Evolutionary conservation across 1,139 yeast genomes (phyloP), one percentile per base, ranked within the genome.

Genomic region (Kurtzmaniella quercitrusa): DNA sequence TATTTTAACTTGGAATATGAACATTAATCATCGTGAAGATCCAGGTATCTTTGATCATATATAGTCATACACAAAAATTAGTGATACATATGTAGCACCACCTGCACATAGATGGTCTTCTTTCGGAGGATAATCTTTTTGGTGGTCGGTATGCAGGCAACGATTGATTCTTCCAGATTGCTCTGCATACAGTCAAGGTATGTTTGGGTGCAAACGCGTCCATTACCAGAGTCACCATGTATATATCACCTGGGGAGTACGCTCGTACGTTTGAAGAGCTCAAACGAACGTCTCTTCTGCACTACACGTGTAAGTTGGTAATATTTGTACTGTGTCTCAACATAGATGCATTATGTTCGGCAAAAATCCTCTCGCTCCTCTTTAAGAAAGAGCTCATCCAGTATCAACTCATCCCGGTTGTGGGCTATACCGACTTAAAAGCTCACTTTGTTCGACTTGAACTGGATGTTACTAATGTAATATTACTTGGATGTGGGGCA

Each of bases 401-500:
- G 49, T 88, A 84, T 58, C 96, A 93, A 60, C 69, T 89, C 43
- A 82, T 89, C 11, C 98, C 99, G 0, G 91, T 93, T n/a, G 91
- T 88, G 16, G 99, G 99, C 1, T 93, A 88, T 56, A 66, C 82
- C 9, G 97, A 91, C 53, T 68, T 94, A 51, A 79, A 78, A 47
- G 57, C 55, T 30, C 88, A 84, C 57, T 91, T 80, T 56, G 47
- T 54, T 9, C 75, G 74, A 43, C 65, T 93, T 36, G 97, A 91
- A 54, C 74, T 66, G 9, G 94, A 88, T 44, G 82, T 93, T n/a
- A 66, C 80, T 12, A 89, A 85, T 55, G 84, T 93, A 11, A 63
- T 94, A 4, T 68, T 91, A 38, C 66, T 94, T 2, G 98, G 98
- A 0, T 93, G 97, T 65, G 98, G 98, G n/a, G 95, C 95, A 14